phyloP scores from a whole-genome alignment of 1,284 basidiomycete genomes.

The Inonotus obliquus region DNA sequence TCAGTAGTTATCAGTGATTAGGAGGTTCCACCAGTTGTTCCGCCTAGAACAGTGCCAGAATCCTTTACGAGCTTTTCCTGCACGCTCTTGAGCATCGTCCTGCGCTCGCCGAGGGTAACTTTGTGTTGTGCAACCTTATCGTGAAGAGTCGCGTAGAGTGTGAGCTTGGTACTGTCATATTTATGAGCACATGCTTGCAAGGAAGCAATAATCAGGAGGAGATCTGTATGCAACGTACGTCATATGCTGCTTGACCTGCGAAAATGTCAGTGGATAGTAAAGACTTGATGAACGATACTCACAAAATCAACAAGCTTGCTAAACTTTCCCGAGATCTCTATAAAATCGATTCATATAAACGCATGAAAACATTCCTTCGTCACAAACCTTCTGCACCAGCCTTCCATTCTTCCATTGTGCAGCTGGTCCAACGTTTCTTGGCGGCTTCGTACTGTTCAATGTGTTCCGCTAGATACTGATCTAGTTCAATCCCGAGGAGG shows the following conservation, averaged over 20 bases:
- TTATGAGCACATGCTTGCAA: neutral
- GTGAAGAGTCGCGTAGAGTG: conserved; percentile 18
- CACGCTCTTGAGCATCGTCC: conserved; percentile 13
- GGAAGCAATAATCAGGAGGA: neutral
- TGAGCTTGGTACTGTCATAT: conserved; percentile 16
- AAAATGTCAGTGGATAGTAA: neutral
- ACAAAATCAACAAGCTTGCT: conserved; percentile 19
- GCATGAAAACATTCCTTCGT: neutral
- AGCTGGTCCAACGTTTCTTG: conserved; percentile 19
- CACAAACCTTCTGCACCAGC: conserved; percentile 18
- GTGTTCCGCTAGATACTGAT: conserved; percentile 16
- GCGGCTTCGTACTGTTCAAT: conserved; percentile 20
- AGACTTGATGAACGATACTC: neutral
- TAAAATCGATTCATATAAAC: neutral
- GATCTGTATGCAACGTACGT: conserved; percentile 10
- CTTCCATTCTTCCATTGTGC: conserved; percentile 22
- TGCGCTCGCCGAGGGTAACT: conserved; percentile 9
- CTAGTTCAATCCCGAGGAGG: conserved; percentile 18
- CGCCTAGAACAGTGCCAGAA: conserved; percentile 18
- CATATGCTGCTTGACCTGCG: conserved; percentile 20
- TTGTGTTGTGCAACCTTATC: conserved; percentile 17
- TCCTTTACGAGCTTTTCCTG: conserved; percentile 20
- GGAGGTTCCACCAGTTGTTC: neutral
- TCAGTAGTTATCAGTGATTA: neutral
- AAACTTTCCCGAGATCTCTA: conserved; percentile 19